Conservation (phyloP, 106 monocot species). For the Dendrobium officinale region DNA sequence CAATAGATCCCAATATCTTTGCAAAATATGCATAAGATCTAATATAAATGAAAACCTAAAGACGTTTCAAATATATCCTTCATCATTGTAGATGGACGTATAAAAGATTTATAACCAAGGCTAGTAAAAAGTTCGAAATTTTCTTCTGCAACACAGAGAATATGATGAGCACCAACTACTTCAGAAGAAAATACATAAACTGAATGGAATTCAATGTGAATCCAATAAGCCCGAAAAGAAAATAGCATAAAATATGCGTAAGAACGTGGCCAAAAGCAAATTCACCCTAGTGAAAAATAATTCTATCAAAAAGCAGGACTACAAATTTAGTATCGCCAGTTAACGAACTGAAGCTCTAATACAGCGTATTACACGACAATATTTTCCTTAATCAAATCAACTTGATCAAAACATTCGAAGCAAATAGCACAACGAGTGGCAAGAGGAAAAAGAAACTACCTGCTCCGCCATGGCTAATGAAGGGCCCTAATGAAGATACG, state of each 20-base stretch:
- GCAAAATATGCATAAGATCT: neutral
- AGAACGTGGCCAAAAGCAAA: too few species aligned
- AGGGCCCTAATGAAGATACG: neutral
- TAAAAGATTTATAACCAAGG: too few species aligned
- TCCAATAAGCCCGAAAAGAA: neutral
- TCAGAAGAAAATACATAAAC: neutral
- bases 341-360: neutral
- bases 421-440: neutral
- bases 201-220: neutral
- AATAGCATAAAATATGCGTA: too few species aligned
- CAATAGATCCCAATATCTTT: neutral
- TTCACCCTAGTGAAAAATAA: too few species aligned
- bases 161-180: neutral
- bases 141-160: too few species aligned
- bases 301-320: neutral
- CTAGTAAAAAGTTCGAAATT: too few species aligned
- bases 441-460: neutral
- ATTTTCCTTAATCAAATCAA: neutral
- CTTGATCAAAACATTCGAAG: neutral
- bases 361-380: neutral
- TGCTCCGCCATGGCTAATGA: conserved; percentile 8
- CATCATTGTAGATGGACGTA: neutral
- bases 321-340: neutral
- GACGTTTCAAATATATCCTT: neutral
- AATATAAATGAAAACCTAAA: neutral